Conservation (phyloP, 306 rosid species). For the Hippophae rhamnoides region DNA sequence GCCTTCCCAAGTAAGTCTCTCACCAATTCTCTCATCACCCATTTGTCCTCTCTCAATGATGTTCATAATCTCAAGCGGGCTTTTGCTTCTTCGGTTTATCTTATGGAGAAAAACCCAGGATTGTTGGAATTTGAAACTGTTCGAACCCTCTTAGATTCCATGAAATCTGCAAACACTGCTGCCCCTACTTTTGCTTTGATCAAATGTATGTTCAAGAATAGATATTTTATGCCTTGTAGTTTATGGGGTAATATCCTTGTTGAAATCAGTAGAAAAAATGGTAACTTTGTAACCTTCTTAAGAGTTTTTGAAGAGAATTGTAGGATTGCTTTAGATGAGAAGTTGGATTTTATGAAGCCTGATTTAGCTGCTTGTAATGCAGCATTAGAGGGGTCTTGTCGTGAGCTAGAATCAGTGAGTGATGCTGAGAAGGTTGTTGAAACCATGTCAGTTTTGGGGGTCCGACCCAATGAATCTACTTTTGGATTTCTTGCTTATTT, state of each 20-base stretch:
- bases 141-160: constrained; percentile 37
- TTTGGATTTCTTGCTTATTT: constrained; percentile 78
- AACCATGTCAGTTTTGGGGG: constrained; percentile 50
- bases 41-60: constrained; percentile 59
- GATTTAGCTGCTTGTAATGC: constrained; percentile 78
- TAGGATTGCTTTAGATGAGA: constrained; percentile 64
- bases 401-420: constrained; percentile 52
- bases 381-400: constrained; percentile 73
- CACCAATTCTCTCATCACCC: constrained; percentile 57
- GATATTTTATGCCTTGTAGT: constrained; percentile 57
- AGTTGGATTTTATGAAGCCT: constrained; percentile 59
- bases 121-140: constrained; percentile 40
- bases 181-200: constrained; percentile 80
- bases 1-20: constrained; percentile 68
- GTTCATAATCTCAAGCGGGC: constrained; percentile 71
- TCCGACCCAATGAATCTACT: constrained; percentile 66
- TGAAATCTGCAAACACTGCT: constrained; percentile 58
- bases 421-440: constrained; percentile 63
- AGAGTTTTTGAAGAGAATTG: constrained; percentile 64
- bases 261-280: constrained; percentile 44
- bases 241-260: constrained; percentile 63
- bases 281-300: constrained; percentile 44
- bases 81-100: constrained; percentile 55
- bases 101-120: constrained; percentile 52
- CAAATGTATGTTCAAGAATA: constrained; percentile 51